Conservation (phyloP, 1,284 basidiomycete genomes). For the Apiotrichum mycotoxinovorans region DNA sequence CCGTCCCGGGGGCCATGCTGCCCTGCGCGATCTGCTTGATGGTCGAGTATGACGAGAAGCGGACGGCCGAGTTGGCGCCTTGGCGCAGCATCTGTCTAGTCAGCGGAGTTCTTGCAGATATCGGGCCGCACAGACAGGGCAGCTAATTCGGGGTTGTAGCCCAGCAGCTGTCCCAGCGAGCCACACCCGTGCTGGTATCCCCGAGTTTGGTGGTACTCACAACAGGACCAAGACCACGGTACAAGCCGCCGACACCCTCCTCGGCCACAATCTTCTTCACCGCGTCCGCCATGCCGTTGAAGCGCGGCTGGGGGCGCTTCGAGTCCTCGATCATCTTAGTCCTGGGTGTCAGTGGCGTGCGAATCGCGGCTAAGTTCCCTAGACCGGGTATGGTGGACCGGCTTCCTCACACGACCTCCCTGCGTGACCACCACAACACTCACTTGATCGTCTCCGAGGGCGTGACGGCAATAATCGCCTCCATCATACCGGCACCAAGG, state of each 20-base stretch:
- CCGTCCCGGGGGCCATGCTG: constrained; percentile 73
- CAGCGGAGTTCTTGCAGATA: too few relatives aligned
- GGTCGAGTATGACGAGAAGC: constrained; percentile 94
- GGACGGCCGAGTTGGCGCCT: constrained; percentile 92
- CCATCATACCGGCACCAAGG: constrained; percentile 88
- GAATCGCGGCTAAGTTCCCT: too few relatives aligned
- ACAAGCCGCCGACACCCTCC: constrained; percentile 75
- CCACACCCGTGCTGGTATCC: too few relatives aligned
- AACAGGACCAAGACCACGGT: constrained; percentile 89
- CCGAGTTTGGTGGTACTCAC: too few relatives aligned
- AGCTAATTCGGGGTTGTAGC: too few relatives aligned
- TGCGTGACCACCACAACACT: constrained; percentile 32
- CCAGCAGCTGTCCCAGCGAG: too few relatives aligned
- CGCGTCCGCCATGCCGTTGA: constrained; percentile 83
- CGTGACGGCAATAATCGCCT: constrained; percentile 92
- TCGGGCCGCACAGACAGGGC: too few relatives aligned
- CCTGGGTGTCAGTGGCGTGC: constrained; percentile 51
- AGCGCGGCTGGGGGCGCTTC: constrained; percentile 76
- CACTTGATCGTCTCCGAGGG: constrained; percentile 98
- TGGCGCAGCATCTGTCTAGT: constrained; percentile 84
- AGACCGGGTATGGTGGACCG: too few relatives aligned
- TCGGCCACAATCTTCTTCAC: constrained; percentile 74
- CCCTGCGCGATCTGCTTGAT: constrained; percentile 90
- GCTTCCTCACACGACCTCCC: too few relatives aligned
- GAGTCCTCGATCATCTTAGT: constrained; percentile 98